Evolutionary conservation across 2,329 filamentous ascomycete genomes (phyloP).

Genomic region (Purpureocillium takamizusanense): DNA sequence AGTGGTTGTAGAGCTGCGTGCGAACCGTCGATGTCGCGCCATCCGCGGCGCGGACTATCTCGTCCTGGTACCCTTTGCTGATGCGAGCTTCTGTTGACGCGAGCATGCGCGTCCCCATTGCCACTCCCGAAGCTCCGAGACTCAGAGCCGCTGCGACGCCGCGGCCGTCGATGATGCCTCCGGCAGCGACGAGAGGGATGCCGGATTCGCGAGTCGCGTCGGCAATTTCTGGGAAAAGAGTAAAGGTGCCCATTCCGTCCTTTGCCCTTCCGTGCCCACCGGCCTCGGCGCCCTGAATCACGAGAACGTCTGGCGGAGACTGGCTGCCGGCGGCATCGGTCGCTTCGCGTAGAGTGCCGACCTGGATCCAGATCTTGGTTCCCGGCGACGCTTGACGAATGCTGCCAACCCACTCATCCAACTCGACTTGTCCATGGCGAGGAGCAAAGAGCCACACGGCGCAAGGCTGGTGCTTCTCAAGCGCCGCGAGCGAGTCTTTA

Average conservation of each 20-base stretch:
- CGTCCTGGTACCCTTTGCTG: slow-evolving; percentile 29
- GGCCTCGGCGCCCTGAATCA: slow-evolving; percentile 43
- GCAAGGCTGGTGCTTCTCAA: slow-evolving; percentile 21
- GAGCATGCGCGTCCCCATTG: slow-evolving; percentile 57
- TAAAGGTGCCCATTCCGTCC: slow-evolving; percentile 33
- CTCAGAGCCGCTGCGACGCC: slow-evolving; percentile 39
- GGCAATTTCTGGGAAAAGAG: slow-evolving; percentile 39
- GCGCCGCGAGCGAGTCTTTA: slow-evolving; percentile 14
- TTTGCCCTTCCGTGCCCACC: slow-evolving; percentile 41
- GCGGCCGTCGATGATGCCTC: slow-evolving; percentile 42
- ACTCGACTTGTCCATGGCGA: slow-evolving; percentile 20
- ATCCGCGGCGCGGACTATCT: slow-evolving; percentile 28
- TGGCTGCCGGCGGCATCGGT: slow-evolving; percentile 25
- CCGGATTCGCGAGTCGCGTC: slow-evolving; percentile 25
- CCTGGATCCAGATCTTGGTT: slow-evolving; percentile 43
- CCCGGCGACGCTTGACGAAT: slow-evolving; percentile 28
- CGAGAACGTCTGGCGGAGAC: slow-evolving; percentile 36
- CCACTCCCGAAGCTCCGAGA: slow-evolving; percentile 43
- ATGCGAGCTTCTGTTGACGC: slow-evolving; percentile 33
- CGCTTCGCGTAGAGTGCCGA: slow-evolving; percentile 39
- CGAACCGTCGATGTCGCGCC: slow-evolving; percentile 28
- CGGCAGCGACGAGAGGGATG: slow-evolving; percentile 40
- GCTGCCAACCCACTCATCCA: slow-evolving; percentile 33
- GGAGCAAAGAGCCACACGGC: slow-evolving; percentile 42
- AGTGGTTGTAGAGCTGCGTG: slow-evolving; percentile 34